phyloP scores from a whole-genome alignment of 805 yeast genomes.

The Saccharomycopsis selenospora region DNA sequence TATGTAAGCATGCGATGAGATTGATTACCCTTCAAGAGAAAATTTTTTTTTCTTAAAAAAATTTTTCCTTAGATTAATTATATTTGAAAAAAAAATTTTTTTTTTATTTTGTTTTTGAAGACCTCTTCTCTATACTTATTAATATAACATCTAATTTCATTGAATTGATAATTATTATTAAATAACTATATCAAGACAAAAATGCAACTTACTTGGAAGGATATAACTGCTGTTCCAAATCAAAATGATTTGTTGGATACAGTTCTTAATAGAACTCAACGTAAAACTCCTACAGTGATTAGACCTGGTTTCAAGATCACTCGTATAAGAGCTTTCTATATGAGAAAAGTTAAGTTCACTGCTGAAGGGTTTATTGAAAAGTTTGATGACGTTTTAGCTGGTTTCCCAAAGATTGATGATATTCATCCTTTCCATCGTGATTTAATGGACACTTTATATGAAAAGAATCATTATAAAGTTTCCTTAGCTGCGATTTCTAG shows the following conservation, averaged over 20 bases:
- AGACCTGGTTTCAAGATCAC: constrained; percentile 94
- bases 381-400: constrained; percentile 73
- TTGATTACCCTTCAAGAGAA: neutral
- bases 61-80: neutral
- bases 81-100: neutral
- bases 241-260: constrained; percentile 92
- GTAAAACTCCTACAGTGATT: constrained; percentile 98
- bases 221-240: constrained; percentile 90
- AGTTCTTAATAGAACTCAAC: constrained; percentile 93
- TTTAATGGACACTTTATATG: constrained; percentile 94
- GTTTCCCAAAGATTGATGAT: constrained; percentile 95
- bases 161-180: too few relatives aligned
- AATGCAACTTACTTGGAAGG: constrained; percentile 98
- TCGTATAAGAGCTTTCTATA: constrained; percentile 93
- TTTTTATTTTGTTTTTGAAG: neutral
- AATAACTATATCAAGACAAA: too few relatives aligned
- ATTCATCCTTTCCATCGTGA: constrained; percentile 98
- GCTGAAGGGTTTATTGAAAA: constrained; percentile 95
- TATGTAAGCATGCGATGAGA: constrained; percentile 2
- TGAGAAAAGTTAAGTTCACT: constrained; percentile 96
- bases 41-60: neutral
- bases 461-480: constrained; percentile 95
- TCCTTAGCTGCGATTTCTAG: constrained; percentile 91
- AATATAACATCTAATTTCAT: too few relatives aligned
- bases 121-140: neutral